Evolutionary conservation across 2,329 filamentous ascomycete genomes (phyloP), one percentile per base, ranked within the genome.

Genomic region (Colletotrichum tropicale): DNA sequence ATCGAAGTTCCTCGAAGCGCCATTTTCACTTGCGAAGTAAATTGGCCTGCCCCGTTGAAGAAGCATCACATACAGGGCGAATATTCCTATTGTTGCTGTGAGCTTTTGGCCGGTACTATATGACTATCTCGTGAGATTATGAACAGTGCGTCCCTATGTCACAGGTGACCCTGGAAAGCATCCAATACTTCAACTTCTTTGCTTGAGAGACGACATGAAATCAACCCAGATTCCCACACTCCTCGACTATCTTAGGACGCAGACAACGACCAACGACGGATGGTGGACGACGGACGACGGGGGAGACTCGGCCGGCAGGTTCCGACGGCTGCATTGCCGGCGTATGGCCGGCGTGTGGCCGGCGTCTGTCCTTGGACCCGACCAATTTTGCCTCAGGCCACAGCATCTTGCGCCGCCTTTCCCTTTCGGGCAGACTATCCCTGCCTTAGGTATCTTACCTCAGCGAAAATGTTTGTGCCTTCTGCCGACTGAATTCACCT

Each of bases 401-500:
- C 55, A 16, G 16, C 9, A 9, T n/a, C 24, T 7, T 13, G 5
- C 18, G 43, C 43, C 43, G 43, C 30, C 30, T 32, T 32, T 32
- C 30, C 55, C 28, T 58, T 30, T 38, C 36, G 24, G 64, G 15
- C 38, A 30, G 21, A n/a, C 26, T 16, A 16, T 48, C 62, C 36
- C 24, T 66, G 26, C 12, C 7, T 24, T 8, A 36, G 34, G 15
- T 36, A 52, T 8, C 58, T 66, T 71, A 71, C 67, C 48, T 74
- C 48, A 74, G 72, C 30, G 21, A n/a, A 26, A 30, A 48, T 16
- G 18, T 70, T 70, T 43, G 32, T 28, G 24, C 21, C 66, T 48
- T n/a, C 43, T 52, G 43, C n/a, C 21, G 43, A 55, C 32, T 15
- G 12, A 72, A 75, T 60, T 75, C 69, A 75, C 73, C 62, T 75